Percentiles rank a stretch among this genome's conserved stretches.
These are phyloP conservation scores for Heritiera littoralis DNA, from an alignment of 345 rosid species.

Conservation along the genomic window DNA sequence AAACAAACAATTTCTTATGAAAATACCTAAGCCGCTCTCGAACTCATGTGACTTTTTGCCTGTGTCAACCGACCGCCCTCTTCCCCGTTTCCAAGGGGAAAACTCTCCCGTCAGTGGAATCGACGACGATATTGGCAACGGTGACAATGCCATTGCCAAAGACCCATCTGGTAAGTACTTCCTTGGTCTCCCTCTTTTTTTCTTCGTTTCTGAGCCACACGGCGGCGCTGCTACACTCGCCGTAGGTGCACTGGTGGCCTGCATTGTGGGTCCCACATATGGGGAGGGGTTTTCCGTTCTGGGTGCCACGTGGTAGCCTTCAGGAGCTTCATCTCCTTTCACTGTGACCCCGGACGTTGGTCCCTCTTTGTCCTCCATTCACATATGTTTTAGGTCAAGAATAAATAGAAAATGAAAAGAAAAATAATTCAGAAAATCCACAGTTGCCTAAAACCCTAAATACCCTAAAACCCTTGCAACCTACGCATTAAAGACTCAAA, in stretches of 20 bases:
- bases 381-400: slow-evolving; percentile 32
- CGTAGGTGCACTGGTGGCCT: slow-evolving; percentile 21
- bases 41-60: slow-evolving; percentile 59
- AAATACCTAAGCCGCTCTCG: slow-evolving; percentile 52
- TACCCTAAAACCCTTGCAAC: slow-evolving; percentile 24
- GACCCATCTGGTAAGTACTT: slow-evolving; percentile 78
- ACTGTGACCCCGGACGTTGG: slow-evolving; percentile 40
- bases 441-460: slow-evolving; percentile 33
- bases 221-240: slow-evolving; percentile 27
- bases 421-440: slow-evolving; percentile 29
- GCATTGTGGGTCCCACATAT: slow-evolving; percentile 33
- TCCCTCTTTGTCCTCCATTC: slow-evolving; percentile 73
- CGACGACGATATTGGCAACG: slow-evolving; percentile 86
- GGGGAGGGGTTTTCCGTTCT: slow-evolving; percentile 48
- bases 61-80: slow-evolving; percentile 49
- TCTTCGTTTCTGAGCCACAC: slow-evolving; percentile 52
- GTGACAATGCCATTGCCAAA: slow-evolving; percentile 56
- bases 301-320: slow-evolving; percentile 51
- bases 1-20: background rate
- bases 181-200: slow-evolving; percentile 92
- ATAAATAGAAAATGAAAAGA: background rate
- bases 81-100: slow-evolving; percentile 58
- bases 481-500: slow-evolving; percentile 33
- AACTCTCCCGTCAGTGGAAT: slow-evolving; percentile 59
- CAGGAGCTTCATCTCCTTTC: slow-evolving; percentile 57